phyloP scores from a whole-genome alignment of 108 stramenopile species.

The Cyclotella cryptica region DNA sequence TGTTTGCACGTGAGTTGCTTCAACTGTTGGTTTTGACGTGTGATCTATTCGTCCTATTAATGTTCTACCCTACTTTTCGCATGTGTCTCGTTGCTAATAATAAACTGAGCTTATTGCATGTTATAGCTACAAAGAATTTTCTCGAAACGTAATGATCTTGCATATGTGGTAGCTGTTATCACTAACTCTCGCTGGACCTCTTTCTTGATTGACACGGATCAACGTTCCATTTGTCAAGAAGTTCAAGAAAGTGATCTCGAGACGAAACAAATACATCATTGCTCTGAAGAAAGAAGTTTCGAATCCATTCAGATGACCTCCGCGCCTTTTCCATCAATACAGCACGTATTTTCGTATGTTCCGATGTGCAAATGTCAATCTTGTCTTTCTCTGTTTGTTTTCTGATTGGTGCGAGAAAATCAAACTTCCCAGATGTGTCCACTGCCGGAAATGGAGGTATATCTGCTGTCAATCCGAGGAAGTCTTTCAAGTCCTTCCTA shows the following conservation, averaged over 20 bases:
- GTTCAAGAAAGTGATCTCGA: constrained; percentile 2
- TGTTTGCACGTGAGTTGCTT: neutral
- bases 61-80: neutral
- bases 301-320: constrained; percentile 13
- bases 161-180: neutral
- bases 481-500: constrained; percentile 17
- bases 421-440: constrained; percentile 22
- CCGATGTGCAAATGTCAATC: constrained; percentile 23
- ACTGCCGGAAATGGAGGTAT: constrained; percentile 19
- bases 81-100: too few relatives aligned
- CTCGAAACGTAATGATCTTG: neutral
- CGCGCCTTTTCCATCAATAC: constrained; percentile 23
- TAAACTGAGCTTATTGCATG: too few relatives aligned
- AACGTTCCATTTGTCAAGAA: constrained; percentile 14
- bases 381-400: constrained; percentile 1
- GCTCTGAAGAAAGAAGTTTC: constrained; percentile 31
- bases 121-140: too few relatives aligned
- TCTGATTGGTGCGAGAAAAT: constrained; percentile 6
- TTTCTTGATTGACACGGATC: constrained; percentile 20
- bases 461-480: constrained; percentile 22
- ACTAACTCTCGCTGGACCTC: neutral
- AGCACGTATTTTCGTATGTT: constrained; percentile 14
- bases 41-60: neutral
- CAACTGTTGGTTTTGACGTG: neutral
- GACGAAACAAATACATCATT: constrained; percentile 23